These are phyloP conservation scores for Obba rivulosa DNA, from an alignment of 768 basidiomycete genomes.

Conservation along the genomic window DNA sequence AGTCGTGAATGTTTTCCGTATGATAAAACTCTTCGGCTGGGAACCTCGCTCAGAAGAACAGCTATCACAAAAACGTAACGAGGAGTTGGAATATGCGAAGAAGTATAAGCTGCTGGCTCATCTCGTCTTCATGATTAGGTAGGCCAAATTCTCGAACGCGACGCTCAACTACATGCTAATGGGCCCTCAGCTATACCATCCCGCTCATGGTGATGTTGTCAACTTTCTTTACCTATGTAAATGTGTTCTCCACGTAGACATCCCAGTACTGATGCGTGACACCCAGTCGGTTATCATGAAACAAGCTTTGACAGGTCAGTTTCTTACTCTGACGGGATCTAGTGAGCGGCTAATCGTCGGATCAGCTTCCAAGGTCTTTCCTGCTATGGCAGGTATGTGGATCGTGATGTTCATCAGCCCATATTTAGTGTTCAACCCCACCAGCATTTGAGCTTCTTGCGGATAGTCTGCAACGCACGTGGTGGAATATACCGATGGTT, in stretches of 20 bases:
- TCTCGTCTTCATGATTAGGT: slow-evolving; percentile 41
- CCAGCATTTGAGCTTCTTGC: slow-evolving; percentile 57
- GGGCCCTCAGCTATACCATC: slow-evolving; percentile 45
- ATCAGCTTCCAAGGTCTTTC: slow-evolving; percentile 35
- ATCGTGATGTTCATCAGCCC: not conserved
- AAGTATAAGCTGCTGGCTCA: slow-evolving; percentile 46
- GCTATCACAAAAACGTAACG: slow-evolving; percentile 52
- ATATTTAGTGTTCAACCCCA: slow-evolving; percentile 55
- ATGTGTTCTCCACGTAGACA: slow-evolving; percentile 17
- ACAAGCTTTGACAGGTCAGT: slow-evolving; percentile 28
- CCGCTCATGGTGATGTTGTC: slow-evolving; percentile 63
- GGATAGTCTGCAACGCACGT: slow-evolving; percentile 33
- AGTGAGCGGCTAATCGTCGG: no score
- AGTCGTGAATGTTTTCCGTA: slow-evolving; percentile 35
- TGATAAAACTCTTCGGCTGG: slow-evolving; percentile 47
- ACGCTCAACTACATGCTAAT: not conserved
- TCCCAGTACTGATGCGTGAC: not conserved
- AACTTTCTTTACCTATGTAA: slow-evolving; percentile 56
- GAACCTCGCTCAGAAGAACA: slow-evolving; percentile 43
- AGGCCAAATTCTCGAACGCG: not conserved
- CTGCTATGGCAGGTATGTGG: slow-evolving; percentile 27
- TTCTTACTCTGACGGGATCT: no score
- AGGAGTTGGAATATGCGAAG: slow-evolving; percentile 53
- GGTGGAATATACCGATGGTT: slow-evolving; percentile 25
- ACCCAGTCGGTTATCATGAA: slow-evolving; percentile 34